Conservation (phyloP, 208 protist species). For the Acanthamoeba royreba region DNA sequence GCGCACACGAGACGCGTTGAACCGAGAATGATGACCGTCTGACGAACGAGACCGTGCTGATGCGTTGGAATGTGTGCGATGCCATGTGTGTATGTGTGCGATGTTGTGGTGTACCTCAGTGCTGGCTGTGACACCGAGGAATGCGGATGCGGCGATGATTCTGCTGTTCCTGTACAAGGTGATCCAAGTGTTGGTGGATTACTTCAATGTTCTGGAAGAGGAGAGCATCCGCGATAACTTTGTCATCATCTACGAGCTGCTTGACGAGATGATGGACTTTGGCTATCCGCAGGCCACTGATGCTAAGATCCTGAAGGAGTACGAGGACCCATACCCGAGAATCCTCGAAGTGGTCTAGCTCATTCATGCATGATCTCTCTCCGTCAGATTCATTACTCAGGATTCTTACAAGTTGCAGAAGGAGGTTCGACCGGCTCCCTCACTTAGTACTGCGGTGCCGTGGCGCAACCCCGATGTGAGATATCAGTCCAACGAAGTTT, state of each 20-base stretch:
- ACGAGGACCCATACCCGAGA: neutral
- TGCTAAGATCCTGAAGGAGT: conserved; percentile 81
- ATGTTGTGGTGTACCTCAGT: neutral
- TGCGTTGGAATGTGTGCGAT: neutral
- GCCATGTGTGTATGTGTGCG: neutral
- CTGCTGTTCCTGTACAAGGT: conserved; percentile 20
- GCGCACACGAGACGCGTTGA: neutral
- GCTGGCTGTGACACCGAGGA: neutral
- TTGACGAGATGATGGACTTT: conserved; percentile 96
- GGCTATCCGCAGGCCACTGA: conserved; percentile 89
- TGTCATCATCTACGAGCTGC: conserved; percentile 93
- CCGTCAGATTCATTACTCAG: conserved; percentile 81
- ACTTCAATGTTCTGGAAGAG: conserved; percentile 86
- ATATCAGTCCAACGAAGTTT: conserved; percentile 91
- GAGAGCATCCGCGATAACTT: conserved; percentile 93
- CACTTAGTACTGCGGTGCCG: conserved; percentile 80
- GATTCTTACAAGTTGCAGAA: conserved; percentile 80
- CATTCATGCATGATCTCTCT: conserved; percentile 41
- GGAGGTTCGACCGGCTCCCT: conserved; percentile 53
- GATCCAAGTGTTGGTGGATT: conserved; percentile 60
- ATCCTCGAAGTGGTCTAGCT: neutral
- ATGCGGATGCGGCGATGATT: conserved; percentile 14
- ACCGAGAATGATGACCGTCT: neutral
- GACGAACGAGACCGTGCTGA: neutral
- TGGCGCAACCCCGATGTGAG: conserved; percentile 85